A percentile compares a stretch with the other conserved stretches of the same genome.
phyloP scores from a whole-genome alignment of 2,329 filamentous ascomycete genomes.

The Colletotrichum gloeosporioides region DNA sequence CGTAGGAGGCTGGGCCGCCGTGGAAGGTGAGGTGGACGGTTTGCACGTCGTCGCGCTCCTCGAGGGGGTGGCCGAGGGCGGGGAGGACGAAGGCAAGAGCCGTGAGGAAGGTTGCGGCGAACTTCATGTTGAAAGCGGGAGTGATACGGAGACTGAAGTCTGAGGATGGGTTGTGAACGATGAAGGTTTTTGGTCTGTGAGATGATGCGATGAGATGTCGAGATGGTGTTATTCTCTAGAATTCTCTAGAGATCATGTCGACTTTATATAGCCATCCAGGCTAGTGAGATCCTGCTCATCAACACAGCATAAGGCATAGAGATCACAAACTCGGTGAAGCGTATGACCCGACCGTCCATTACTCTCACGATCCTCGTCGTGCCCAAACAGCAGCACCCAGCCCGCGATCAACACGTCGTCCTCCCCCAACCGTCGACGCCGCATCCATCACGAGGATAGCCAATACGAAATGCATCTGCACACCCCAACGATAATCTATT shows the following conservation, averaged over 20 bases:
- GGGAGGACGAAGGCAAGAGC: constrained; percentile 9
- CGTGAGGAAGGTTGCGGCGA: constrained; percentile 1
- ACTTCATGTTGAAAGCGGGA: constrained; percentile 24
- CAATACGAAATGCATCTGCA: constrained; percentile 4
- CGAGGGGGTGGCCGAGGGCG: constrained; percentile 1
- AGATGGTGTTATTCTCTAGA: background rate
- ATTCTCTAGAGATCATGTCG: background rate
- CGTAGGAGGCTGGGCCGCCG: constrained; percentile 44
- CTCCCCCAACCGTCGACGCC: background rate
- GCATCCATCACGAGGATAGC: background rate
- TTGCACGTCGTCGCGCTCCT: constrained; percentile 35
- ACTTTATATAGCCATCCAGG: background rate
- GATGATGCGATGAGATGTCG: background rate
- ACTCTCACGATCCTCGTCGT: background rate
- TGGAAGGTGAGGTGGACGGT: constrained; percentile 50
- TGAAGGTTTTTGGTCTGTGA: background rate
- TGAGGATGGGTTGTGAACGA: background rate
- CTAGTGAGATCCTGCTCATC: background rate
- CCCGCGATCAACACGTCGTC: background rate
- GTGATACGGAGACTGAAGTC: background rate
- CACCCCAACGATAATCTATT: background rate
- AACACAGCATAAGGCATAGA: background rate
- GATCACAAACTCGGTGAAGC: background rate
- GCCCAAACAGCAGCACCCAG: background rate
- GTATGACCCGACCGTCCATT: background rate